Evolutionary conservation across 2,329 filamentous ascomycete species (phyloP).

Genomic region (Xylaria digitata): DNA sequence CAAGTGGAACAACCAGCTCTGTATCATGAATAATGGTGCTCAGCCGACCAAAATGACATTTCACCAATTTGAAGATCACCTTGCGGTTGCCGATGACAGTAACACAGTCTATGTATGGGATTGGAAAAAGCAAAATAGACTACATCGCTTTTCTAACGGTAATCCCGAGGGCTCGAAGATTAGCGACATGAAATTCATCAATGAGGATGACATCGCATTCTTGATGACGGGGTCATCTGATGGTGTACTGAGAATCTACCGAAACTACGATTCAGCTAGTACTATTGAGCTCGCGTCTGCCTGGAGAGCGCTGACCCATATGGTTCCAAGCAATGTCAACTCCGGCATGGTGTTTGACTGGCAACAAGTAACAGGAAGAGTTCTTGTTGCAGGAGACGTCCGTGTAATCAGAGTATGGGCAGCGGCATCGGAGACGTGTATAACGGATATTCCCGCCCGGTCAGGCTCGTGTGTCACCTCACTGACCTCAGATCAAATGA

Average conservation of each 20-base stretch:
- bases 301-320: constrained; percentile 91
- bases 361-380: constrained; percentile 96
- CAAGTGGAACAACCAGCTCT: constrained; percentile 83
- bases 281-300: constrained; percentile 87
- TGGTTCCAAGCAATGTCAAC: constrained; percentile 93
- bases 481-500: constrained; percentile 96
- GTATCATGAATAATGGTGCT: constrained; percentile 87
- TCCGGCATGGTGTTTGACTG: constrained; percentile 97
- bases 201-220: constrained; percentile 95
- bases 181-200: constrained; percentile 96
- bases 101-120: constrained; percentile 95
- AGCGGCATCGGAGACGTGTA: constrained; percentile 90
- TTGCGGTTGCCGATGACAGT: constrained; percentile 91
- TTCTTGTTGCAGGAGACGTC: constrained; percentile 95
- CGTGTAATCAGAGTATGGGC: constrained; percentile 97
- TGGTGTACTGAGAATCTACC: constrained; percentile 91
- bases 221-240: constrained; percentile 96
- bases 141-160: constrained; percentile 91
- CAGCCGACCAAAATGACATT: constrained; percentile 95
- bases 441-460: constrained; percentile 91
- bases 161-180: constrained; percentile 93
- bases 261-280: constrained; percentile 84
- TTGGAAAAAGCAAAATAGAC: constrained; percentile 79
- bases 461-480: constrained; percentile 97
- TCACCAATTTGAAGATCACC: constrained; percentile 96